A percentile compares a stretch with the other conserved stretches of the same genome.
Evolutionary conservation across 257 asterid species (phyloP).

Genomic region (Capsicum chinense): DNA sequence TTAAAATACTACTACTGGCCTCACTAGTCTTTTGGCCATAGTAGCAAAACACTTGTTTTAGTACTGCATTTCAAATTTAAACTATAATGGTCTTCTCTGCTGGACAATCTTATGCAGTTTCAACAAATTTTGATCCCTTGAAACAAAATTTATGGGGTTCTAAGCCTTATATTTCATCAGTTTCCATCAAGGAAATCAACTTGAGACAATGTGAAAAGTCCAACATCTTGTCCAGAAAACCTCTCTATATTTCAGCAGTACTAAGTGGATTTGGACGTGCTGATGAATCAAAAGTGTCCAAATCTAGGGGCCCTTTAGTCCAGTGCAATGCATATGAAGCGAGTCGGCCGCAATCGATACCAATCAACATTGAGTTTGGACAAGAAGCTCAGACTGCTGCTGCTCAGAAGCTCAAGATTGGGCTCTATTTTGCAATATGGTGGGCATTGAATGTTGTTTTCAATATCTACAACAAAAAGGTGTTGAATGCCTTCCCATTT

Average conservation of each 20-base stretch:
- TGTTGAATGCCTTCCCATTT: conserved; percentile 81
- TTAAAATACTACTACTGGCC: not conserved
- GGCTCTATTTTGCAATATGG: conserved; percentile 83
- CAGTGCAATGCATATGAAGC: conserved; percentile 81
- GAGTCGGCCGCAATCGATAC: conserved; percentile 51
- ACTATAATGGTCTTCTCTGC: conserved; percentile 53
- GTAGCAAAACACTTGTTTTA: conserved; percentile 14
- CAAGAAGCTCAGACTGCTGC: conserved; percentile 47
- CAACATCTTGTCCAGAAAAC: conserved; percentile 38
- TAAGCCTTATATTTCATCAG: conserved; percentile 35
- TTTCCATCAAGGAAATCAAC: conserved; percentile 28
- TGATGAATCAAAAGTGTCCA: conserved; percentile 36
- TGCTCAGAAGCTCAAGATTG: conserved; percentile 70
- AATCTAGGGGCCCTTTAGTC: conserved; percentile 29
- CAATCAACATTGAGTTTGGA: conserved; percentile 59
- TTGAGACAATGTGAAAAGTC: conserved; percentile 29
- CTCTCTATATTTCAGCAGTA: conserved; percentile 59
- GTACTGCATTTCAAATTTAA: not conserved
- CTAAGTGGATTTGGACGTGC: conserved; percentile 44
- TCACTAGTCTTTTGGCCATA: not conserved
- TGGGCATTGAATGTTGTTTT: conserved; percentile 86
- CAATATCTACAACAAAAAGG: conserved; percentile 88
- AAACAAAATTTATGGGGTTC: conserved; percentile 34
- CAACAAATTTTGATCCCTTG: conserved; percentile 33
- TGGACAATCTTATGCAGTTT: conserved; percentile 40